These are phyloP conservation scores for Lachancea thermotolerans DNA, from an alignment of 805 yeast genomes.

Conservation along the genomic window DNA sequence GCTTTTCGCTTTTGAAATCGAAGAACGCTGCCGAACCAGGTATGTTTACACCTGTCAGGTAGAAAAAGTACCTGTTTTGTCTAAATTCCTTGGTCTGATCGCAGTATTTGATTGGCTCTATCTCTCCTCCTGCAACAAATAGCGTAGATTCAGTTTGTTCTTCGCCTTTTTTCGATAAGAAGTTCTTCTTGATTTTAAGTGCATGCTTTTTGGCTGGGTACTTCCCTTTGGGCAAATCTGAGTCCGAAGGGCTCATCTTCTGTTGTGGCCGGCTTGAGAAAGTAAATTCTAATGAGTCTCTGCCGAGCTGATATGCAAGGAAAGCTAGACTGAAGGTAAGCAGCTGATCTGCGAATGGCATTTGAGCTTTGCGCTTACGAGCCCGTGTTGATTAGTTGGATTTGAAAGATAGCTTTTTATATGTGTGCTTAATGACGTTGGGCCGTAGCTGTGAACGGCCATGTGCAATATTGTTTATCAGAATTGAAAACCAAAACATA, in stretches of 20 bases:
- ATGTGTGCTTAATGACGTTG: no score
- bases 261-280: not conserved
- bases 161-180: conserved; percentile 20
- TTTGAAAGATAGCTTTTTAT: no score
- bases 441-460: no score
- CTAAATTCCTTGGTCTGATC: conserved; percentile 75
- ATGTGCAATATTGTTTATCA: no score
- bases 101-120: conserved; percentile 60
- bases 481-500: no score
- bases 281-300: no score
- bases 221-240: not conserved
- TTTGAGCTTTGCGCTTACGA: no score
- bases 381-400: no score
- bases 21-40: conserved; percentile 71
- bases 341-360: no score
- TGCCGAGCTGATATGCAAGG: no score
- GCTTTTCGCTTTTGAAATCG: conserved; percentile 43
- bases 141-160: conserved; percentile 23
- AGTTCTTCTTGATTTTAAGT: conserved; percentile 40
- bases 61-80: conserved; percentile 88
- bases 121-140: conserved; percentile 55
- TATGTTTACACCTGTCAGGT: conserved; percentile 74
- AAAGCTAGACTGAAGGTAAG: no score
- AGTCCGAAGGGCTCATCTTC: not conserved
- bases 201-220: conserved; percentile 87